Base-by-base conservation (phyloP, 345 rosid species). In the Ceriops tagal region DNA sequence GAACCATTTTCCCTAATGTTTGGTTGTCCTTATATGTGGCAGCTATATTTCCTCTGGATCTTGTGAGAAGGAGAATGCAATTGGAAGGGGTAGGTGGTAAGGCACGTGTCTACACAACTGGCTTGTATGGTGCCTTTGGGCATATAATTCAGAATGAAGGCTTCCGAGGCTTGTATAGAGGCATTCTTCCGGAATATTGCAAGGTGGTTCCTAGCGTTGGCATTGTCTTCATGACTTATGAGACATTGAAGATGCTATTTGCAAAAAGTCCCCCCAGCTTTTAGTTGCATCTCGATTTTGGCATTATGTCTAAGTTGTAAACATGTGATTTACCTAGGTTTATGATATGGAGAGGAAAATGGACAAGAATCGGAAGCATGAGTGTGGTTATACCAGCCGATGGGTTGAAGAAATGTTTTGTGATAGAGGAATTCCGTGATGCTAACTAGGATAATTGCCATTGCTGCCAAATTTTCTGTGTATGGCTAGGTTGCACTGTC, bases 121-220 rank as follows among this genome's bases (percentile, higher is more conserved):
- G 96, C 46, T 83, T 93, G 76, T 67, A 82, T 15, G 93, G 97
- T 22, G 87, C 89, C 43, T 78, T 93, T 32, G 80, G 74, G 79
- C 90, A 83, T 69, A 89, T 91, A 60, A 59, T 91, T 60, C 62
- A 53, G 67, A 80, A 75, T 0, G 97, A 93, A 85, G 97, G 98
- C 53, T 62, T 85, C 9, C 80, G 73, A 59, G 98, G 97, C 32
- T 70, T 91, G 72, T 93, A 93, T 68, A 80, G 97, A 79, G 97
- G 97, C 26, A 91, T 93, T 61, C 85, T 89, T 62, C 97, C 98
- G 1, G 97, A 93, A 71, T 93, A 91, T 81, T 89, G 84, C 79
- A 91, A 91, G 86, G 98, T 91, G 71, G 96, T 93, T 63, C 98
- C 97, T 4, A 87, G 95, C 58, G 96, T 93, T 4, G 98, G 97